Base-by-base conservation (phyloP, 2,329 filamentous ascomycete species). In the Neoarthrinium moseri region DNA sequence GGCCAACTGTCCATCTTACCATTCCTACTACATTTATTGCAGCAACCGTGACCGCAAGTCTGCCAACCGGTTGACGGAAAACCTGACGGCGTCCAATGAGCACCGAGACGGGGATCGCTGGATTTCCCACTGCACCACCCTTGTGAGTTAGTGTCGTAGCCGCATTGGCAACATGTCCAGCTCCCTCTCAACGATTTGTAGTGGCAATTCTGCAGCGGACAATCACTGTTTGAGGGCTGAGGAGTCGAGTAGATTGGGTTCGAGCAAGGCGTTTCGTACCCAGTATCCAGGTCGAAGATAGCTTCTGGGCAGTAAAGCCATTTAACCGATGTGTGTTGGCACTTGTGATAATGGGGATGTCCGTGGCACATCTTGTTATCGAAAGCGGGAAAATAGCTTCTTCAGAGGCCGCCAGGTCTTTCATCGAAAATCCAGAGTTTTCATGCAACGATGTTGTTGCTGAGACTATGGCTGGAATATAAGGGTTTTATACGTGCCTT, bases 111-210 rank as follows among this genome's bases (percentile, higher is more conserved):
- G 54, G 42, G 13, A 54, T n/a, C n/a, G n/a, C n/a, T n/a, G n/a
- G 55, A 32, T 61, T 61, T 50, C 51, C 68, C 70, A 8, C 65
- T 68, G 56, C 78, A 81, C 77, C 77, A 81, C 6, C 77, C 78
- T 48, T 69, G 64, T 2, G 61, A 69, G 55, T 81, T 80, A 15
- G 75, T 73, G 0, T 74, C 74, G 30, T 73, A 66, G 3, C 70
- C 63, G 53, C 78, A 81, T 26, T 67, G 56, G 58, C 78, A 81
- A 52, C 78, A 81, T n/a, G 64, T 70, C 78, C 78, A 81, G 23
- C 60, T 68, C 15, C 74, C 71, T 30, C 69, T 73, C 27, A 77
- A 68, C 38, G 68, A 66, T 45, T 70, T 70, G 60, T 73, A 81
- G 51, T 72, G 66, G 56, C 78, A 81, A 55, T 75, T 71, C 49